phyloP scores from a whole-genome alignment of 1,284 basidiomycete genomes.

The Irpex rosettiformis region DNA sequence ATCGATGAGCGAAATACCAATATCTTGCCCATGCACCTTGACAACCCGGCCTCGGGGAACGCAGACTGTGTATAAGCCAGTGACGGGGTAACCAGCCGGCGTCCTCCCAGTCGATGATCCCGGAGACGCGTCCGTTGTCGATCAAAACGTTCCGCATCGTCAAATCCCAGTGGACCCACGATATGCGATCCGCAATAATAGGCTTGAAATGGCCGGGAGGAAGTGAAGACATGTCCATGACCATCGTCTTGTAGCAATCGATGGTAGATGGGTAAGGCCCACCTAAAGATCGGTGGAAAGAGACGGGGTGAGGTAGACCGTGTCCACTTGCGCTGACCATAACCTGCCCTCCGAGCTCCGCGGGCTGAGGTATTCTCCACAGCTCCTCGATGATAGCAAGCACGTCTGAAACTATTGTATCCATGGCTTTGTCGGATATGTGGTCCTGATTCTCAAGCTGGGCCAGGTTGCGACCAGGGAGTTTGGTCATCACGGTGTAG shows the following conservation, averaged over 20 bases:
- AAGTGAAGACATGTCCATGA: constrained; percentile 2
- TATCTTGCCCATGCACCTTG: constrained; percentile 6
- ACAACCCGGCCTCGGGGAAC: constrained; percentile 5
- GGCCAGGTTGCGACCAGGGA: constrained; percentile 16
- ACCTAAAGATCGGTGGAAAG: constrained; percentile 12
- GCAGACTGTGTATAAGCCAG: constrained; percentile 13
- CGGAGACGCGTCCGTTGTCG: constrained; percentile 20
- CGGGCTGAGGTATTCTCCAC: constrained; percentile 19
- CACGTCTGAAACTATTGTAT: constrained; percentile 16
- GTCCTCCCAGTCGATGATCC: constrained; percentile 27
- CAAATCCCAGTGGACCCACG: constrained; percentile 23
- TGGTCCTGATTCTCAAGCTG: background rate
- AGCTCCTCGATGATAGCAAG: constrained; percentile 11
- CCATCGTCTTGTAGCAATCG: constrained; percentile 17
- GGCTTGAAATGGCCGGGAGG: background rate
- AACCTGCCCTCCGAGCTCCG: constrained; percentile 15
- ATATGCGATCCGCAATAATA: constrained; percentile 17
- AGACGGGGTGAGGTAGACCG: constrained; percentile 20
- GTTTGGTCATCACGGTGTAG: constrained; percentile 23
- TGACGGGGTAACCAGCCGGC: constrained; percentile 22
- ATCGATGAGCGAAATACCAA: constrained; percentile 6
- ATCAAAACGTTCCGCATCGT: constrained; percentile 23
- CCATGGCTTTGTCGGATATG: constrained; percentile 2
- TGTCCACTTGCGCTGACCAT: constrained; percentile 24
- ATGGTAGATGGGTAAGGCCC: constrained; percentile 20